Evolutionary conservation across 1,284 basidiomycete genomes (phyloP).

Genomic region (Austroboletus olivaceoglutinosus): DNA sequence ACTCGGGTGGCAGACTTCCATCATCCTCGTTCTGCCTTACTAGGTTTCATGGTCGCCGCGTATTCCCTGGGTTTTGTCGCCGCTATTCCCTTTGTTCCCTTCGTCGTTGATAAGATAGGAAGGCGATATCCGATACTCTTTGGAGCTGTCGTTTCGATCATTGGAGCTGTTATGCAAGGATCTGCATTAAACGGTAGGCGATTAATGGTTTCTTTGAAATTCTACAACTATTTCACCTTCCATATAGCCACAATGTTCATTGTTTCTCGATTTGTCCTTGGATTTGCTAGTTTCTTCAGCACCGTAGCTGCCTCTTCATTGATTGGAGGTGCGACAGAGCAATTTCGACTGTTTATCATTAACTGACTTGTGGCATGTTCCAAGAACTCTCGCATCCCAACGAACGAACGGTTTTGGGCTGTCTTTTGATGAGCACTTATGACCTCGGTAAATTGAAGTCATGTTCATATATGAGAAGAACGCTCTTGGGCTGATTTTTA

Average conservation of each 20-base stretch:
- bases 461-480: not conserved
- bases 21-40: not conserved
- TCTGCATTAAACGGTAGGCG: not conserved
- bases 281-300: conserved; percentile 6
- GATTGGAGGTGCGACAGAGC: conserved; percentile 13
- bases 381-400: conserved; percentile 22
- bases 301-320: conserved; percentile 16
- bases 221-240: not conserved
- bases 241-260: conserved; percentile 15
- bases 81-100: not conserved
- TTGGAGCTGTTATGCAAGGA: not conserved
- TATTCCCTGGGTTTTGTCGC: not conserved
- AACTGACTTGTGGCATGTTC: not conserved
- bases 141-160: not conserved
- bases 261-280: conserved; percentile 18
- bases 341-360: not conserved
- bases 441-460: conserved; percentile 8
- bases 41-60: not conserved
- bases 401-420: conserved; percentile 12
- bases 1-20: not conserved
- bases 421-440: conserved; percentile 8
- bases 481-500: not conserved
- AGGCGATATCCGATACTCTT: not conserved
- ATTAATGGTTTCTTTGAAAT: not conserved
- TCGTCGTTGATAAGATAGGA: not conserved